Percentiles rank a stretch among this genome's conserved stretches.
These are phyloP conservation scores for Rhododendron molle DNA, from an alignment of 148 eudicot species.

Conservation along the genomic window DNA sequence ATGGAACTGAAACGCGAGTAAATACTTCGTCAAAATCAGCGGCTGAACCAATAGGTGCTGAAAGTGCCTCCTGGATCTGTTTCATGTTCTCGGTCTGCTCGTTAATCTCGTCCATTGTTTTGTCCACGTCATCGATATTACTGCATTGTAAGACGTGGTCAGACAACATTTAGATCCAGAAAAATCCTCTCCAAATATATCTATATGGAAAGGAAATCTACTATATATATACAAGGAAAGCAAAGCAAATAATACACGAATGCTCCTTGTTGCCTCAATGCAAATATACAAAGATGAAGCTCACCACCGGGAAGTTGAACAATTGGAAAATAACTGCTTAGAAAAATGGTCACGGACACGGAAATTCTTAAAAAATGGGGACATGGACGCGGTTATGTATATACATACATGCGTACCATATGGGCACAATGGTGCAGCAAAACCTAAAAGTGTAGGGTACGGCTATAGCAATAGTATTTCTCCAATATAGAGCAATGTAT, in stretches of 20 bases:
- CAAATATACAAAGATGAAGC: background rate
- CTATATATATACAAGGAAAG: background rate
- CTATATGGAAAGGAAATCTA: background rate
- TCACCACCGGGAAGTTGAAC: background rate
- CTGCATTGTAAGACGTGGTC: constrained; percentile 25
- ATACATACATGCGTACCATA: too few species aligned
- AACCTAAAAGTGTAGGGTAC: too few species aligned
- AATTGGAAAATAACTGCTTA: background rate
- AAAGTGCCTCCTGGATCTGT: constrained; percentile 61
- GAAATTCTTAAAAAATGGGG: too few species aligned
- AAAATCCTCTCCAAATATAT: background rate
- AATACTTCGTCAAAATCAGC: constrained; percentile 62
- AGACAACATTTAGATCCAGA: background rate
- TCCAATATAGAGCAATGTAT: too few species aligned
- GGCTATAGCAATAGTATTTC: too few species aligned
- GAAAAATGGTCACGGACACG: background rate
- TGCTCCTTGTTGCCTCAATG: background rate
- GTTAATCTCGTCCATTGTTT: constrained; percentile 78
- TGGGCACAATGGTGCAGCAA: too few species aligned
- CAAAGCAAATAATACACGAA: background rate
- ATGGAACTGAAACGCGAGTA: background rate
- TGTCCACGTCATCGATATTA: constrained; percentile 76
- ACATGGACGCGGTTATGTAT: too few species aligned
- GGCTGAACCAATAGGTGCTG: constrained; percentile 55
- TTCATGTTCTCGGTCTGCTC: constrained; percentile 74